Conservation (phyloP, 495 filamentous ascomycete species). For the Aspergillus sclerotiicarbonarius region DNA sequence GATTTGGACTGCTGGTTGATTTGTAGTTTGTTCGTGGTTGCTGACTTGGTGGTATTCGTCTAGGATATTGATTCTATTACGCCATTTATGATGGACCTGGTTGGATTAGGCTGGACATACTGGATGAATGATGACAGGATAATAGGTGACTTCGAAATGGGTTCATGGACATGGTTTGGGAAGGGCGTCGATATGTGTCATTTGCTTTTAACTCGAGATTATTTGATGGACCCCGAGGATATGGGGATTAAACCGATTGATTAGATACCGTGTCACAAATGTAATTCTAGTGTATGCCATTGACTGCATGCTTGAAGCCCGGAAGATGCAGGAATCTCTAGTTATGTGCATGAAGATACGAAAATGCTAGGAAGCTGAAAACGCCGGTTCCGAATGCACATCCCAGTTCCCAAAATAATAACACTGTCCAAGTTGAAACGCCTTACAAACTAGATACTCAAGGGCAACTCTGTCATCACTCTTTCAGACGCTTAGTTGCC, state of each 20-base stretch:
- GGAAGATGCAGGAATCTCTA: neutral
- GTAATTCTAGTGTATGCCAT: neutral
- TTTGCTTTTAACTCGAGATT: no score
- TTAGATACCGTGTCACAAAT: neutral
- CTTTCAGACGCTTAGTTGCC: constrained; percentile 45
- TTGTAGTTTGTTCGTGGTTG: neutral
- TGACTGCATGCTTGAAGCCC: neutral
- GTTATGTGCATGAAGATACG: neutral
- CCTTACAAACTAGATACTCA: neutral
- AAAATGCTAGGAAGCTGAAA: neutral
- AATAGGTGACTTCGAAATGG: neutral
- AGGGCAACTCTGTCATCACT: constrained; percentile 21
- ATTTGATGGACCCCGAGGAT: no score
- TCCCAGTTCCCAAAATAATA: neutral
- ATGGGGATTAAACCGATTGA: neutral
- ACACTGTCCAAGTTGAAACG: neutral
- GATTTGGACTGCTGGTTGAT: neutral
- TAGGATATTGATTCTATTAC: neutral
- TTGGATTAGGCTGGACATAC: neutral
- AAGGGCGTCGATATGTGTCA: neutral
- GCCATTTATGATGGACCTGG: neutral
- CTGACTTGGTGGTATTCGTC: neutral
- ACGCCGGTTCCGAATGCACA: neutral
- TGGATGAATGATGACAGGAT: neutral
- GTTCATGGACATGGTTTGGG: neutral